Evolutionary conservation across 257 asterid genomes (phyloP), one percentile per base, ranked within the genome.

Genomic region (Leptodermis oblonga): DNA sequence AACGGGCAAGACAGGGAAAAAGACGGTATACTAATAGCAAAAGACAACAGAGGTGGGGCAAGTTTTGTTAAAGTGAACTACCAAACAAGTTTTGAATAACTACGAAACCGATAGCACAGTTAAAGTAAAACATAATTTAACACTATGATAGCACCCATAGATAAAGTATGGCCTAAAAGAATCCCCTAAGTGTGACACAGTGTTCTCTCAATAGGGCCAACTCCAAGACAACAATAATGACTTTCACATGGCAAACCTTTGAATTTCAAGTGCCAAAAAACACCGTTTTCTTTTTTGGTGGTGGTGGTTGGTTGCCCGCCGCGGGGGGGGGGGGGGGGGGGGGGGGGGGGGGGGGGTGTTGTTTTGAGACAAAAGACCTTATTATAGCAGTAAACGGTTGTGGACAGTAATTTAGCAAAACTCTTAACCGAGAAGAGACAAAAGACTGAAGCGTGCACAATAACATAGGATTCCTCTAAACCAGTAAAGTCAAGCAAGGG

Each of bases 171-270:
- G 62, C 65, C 76, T 36, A 4, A 37, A 25, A 70, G 14, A 72
- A 37, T 5, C 55, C 65, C 37, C 46, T 7, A 26, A 53, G 4
- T 12, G 76, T 15, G 56, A 56, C 49, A 54, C 31, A 63, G 31
- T 17, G 30, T 64, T 18, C 46, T 54, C 67, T 30, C 33, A 60
- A 1, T n/a, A 55, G 31, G 67, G 37, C n/a, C n/a, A n/a, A n/a
- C n/a, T 52, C 71, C 77, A 43, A 65, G 72, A 67, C 67, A 55
- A 55, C 55, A 39, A 65, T 55, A 13, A 73, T 55, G 41, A 65
- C 61, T 39, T 20, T 22, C 77, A 65, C 67, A 65, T 55, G 77
- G 41, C 39, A 41, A 31, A 64, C 49, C 54, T 72, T 65, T 55
- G 37, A 65, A 65, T 42, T 43, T 55, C 46, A 30, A 20, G 31